Evolutionary conservation across 305 asterid species (phyloP), one percentile per base, ranked within the genome.

Genomic region (Fraxinus sp.): DNA sequence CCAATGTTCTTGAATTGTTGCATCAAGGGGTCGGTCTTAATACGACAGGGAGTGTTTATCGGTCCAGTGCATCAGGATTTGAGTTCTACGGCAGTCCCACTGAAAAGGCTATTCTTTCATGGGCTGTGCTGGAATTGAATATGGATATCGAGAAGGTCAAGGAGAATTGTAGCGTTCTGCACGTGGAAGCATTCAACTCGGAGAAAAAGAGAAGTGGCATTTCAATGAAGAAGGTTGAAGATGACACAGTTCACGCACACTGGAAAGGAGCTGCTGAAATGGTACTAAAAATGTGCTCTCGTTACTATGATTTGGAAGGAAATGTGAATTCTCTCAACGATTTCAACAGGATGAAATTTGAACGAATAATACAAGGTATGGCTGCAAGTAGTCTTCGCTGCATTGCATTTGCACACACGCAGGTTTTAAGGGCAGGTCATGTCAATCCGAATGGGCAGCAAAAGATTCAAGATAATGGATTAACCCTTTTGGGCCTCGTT

Each of bases 1-100:
- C 24, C 70, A 64, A 8, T 7, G 74, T 86, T 78, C 80, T 86
- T 10, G 82, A 82, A 55, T 16, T 88, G 39, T 32, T 84, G 14
- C 82, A 86, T 35, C 80, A 84, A 57, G 89, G 85, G 33, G 81
- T 87, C 22, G 81, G 85, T 46, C 80, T 88, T 13, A 88, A 88
- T 57, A 88, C 89, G 0, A 88, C 80, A n/a, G 91, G 88, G 72
- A 81, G 83, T 41, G 89, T 90, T 14, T 88, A 83, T 64, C 84
- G 49, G 33, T 68, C 87, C 18, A 22, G 24, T 39, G 9, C 52
- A 30, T 79, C 83, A 35, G 82, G 66, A 37, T 28, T 86, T 18
- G 93, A 91, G 26, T 87, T 88, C 81, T 88, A 91, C 0, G 94
- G 95, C 5, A 86, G 92, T 41, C 90, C 90, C 5, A 88, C 89